Evolutionary conservation across 495 filamentous ascomycete genomes (phyloP), one percentile per base, ranked within the genome.

Genomic region (Jackrogersella minutella): DNA sequence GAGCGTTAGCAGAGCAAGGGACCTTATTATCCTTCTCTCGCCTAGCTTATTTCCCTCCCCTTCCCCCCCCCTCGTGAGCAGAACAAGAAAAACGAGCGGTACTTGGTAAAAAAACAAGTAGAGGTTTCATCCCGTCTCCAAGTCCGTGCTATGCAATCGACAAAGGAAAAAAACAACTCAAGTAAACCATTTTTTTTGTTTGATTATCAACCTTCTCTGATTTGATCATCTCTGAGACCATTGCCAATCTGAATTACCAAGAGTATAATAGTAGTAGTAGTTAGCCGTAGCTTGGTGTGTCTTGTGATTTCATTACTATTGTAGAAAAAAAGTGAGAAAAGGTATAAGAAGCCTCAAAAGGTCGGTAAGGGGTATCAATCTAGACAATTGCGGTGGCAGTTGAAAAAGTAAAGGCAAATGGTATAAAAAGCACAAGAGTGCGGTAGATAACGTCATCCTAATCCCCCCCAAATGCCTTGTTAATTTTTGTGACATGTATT

Each of bases 311-410:
- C 72, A 70, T 72, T 68, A 74, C 60, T 67, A 30, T 52, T 46
- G 36, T 44, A 54, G 17, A 51, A 49, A 47, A 53, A 51, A 56
- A 53, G 36, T 44, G 58, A 21, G 49, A 49, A 47, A 53, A 51
- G 59, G 30, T 43, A 69, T 21, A 33, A 58, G 30, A 53, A 61
- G 31, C 17, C n/a, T 43, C n/a, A 61, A 40, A 54, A 44, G 37
- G 40, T 57, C 62, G 50, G 31, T n/a, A n/a, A n/a, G 68, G 72
- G 72, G 72, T 74, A 74, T 74, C 72, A 74, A 74, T 74, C 72
- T 74, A 74, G 72, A 65, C 58, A 10, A 51, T 58, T 36, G 51
- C 43, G 53, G 39, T 40, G 43, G 37, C 49, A 53, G 43, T n/a
- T n/a, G 59, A 68, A 72, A 70, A 59, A 30, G 26, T n/a, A n/a